These are phyloP conservation scores for Chalaropsis ovoidea DNA, from an alignment of 2,329 filamentous ascomycete species.

Conservation along the genomic window DNA sequence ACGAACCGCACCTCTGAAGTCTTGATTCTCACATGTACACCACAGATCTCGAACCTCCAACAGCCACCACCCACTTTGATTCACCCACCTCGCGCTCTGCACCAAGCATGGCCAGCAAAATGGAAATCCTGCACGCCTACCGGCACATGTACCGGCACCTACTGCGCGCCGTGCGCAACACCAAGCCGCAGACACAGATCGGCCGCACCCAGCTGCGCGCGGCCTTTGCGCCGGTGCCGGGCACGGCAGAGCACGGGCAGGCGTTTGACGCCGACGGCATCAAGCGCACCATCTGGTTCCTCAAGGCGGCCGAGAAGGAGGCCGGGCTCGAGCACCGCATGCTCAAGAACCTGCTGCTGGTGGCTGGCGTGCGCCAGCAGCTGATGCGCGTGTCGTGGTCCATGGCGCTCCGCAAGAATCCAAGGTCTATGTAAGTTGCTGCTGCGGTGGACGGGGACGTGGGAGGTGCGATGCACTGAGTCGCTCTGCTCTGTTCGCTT, in stretches of 20 bases:
- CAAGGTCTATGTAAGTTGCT: slow-evolving; percentile 13
- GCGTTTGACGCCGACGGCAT: slow-evolving; percentile 44
- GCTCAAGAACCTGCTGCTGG: slow-evolving; percentile 55
- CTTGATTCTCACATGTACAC: background rate
- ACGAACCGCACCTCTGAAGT: too few relatives aligned
- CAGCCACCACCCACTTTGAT: background rate
- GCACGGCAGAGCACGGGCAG: slow-evolving; percentile 29
- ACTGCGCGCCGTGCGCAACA: slow-evolving; percentile 62
- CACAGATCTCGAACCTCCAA: background rate
- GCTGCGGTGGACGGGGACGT: too few relatives aligned
- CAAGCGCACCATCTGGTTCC: slow-evolving; percentile 58
- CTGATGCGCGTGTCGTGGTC: slow-evolving; percentile 28
- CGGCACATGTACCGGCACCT: slow-evolving; percentile 56
- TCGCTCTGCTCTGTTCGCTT: background rate
- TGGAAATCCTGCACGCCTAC: slow-evolving; percentile 54
- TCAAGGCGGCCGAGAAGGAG: slow-evolving; percentile 52
- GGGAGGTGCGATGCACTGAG: slow-evolving; percentile 15
- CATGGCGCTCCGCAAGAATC: slow-evolving; percentile 26
- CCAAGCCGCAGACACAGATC: slow-evolving; percentile 55
- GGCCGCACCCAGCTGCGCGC: slow-evolving; percentile 49
- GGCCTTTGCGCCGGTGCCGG: slow-evolving; percentile 42
- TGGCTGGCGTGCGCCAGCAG: slow-evolving; percentile 35
- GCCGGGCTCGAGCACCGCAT: slow-evolving; percentile 62
- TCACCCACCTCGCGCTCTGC: background rate
- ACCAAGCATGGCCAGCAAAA: slow-evolving; percentile 25